Evolutionary conservation across 805 yeast species (phyloP).

Genomic region (Wickerhamomyces silvicola): DNA sequence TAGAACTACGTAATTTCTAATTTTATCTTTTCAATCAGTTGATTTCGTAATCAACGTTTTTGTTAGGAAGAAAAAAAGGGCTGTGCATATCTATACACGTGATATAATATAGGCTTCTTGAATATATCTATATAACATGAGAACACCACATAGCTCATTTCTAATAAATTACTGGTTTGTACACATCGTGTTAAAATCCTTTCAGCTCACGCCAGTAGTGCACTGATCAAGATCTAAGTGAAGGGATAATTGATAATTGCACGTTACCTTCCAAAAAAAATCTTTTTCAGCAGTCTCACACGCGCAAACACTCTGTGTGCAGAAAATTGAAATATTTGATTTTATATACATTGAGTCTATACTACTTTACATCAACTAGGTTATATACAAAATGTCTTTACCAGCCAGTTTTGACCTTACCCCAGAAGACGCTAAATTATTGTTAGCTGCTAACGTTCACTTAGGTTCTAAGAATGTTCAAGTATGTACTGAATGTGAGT

Average conservation of each 20-base stretch:
- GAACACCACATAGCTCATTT: too few species aligned
- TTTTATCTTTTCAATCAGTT: slow-evolving; percentile 12
- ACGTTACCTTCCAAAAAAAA: slow-evolving; percentile 4
- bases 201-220: too few species aligned
- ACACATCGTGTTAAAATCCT: too few species aligned
- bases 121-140: too few species aligned
- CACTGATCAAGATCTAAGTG: too few species aligned
- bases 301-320: slow-evolving; percentile 7
- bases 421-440: slow-evolving; percentile 97
- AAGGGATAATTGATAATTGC: too few species aligned
- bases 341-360: slow-evolving; percentile 7
- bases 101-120: too few species aligned
- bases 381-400: slow-evolving; percentile 53
- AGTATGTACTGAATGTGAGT: slow-evolving; percentile 74
- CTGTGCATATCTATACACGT: too few species aligned
- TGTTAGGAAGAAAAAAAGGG: too few species aligned
- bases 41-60: too few species aligned
- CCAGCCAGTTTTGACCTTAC: slow-evolving; percentile 89
- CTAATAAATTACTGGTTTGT: too few species aligned
- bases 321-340: slow-evolving; percentile 18
- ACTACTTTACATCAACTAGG: slow-evolving; percentile 1
- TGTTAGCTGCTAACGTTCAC: slow-evolving; percentile 99
- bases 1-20: neutral
- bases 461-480: slow-evolving; percentile 99
- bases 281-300: slow-evolving; percentile 10